Base-by-base conservation (phyloP, 768 basidiomycete species). In the Suillus cothurnatus region DNA sequence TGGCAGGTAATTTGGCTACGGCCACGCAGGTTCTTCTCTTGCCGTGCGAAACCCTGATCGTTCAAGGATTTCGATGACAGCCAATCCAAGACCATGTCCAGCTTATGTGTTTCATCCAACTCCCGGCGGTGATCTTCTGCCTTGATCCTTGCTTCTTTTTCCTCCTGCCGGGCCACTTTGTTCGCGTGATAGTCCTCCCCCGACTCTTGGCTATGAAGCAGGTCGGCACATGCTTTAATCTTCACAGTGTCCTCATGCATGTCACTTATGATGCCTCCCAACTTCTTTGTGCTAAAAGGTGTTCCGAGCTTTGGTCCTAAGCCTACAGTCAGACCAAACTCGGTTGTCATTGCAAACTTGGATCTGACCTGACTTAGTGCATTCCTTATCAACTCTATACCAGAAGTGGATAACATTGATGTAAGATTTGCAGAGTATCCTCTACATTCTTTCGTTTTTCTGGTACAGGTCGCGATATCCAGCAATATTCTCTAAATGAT, bases 371-470 rank as follows among this genome's bases (percentile, higher is more conserved):
- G 55, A 67, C 21, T 49, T 53, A 1, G 65, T 26, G 57, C 73
- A 74, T 36, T 74, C 70, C 38, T 71, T 71, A 49, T 71, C 64
- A 6, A 73, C 72, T 6, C 67, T 66, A 28, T 59, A 21, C 73
- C 72, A 74, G 49, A 74, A 74, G 36, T 67, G 69, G 45, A 74
- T 41, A 17, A 74, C 68, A 32, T 68, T 68, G n/a, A 67, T 67
- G 43, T 69, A 74, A 12, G 72, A 49, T 1, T 63, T 23, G 55
- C 65, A 71, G 34, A 74, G 58, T 2, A 67, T 43, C 5, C 63
- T 39, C 32, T 67, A 71, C 34, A 71, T 43, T 19, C 5, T 34
- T 0, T 69, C 26, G 12, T 68, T 71, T 56, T 67, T 62, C 14
- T 64, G 62, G 47, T 73, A 74, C 1, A 74, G 63, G 7, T 62